Base-by-base conservation (phyloP, 495 filamentous ascomycete genomes). In the Lichina pygmaea region DNA sequence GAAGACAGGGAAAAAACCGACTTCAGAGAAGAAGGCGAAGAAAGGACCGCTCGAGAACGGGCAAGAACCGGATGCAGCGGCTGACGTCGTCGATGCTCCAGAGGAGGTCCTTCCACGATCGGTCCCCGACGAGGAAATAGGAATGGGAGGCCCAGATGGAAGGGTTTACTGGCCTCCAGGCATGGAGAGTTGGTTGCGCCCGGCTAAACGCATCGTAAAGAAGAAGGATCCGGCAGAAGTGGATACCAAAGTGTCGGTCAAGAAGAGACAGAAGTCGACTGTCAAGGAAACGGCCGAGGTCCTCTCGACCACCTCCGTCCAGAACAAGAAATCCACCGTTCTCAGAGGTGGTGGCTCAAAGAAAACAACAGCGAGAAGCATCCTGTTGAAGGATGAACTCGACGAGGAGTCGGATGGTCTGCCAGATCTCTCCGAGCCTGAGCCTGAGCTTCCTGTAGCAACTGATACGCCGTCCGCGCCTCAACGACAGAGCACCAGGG, bases 81-180 rank as follows among this genome's bases (percentile, higher is more conserved):
- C 66, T 33, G 62, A 64, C 15, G 66, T 73, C 5, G 62, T 64
- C 6, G 63, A 63, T 7, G 63, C 45, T 7, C 57, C 46, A 1
- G 65, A 61, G 0, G 63, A 64, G 6, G 59, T 64, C 0, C 60
- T 66, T 3, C 58, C 57, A 1, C 54, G 47, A 48, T 46, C 49
- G 52, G 50, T 93, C 1, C 53, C 66, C 0, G 75, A 80, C 6
- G 71, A 77, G 17, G 81, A 92, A 34, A 57, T 86, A 8, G 78
- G 72, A 4, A 93, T 94, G 85, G 86, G 86, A 30, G 89, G 86
- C 0, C 72, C 75, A 3, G 67, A 89, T n/a, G 62, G 77, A 44
- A 65, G 85, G 37, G 89, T 94, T 1, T 94, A 93, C 56, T 94
- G 89, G 86, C 86, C 83, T 0, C 66, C 70, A 0, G 81, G 80